Base-by-base conservation (phyloP, 257 asterid species). In the Solanum etuberosum region DNA sequence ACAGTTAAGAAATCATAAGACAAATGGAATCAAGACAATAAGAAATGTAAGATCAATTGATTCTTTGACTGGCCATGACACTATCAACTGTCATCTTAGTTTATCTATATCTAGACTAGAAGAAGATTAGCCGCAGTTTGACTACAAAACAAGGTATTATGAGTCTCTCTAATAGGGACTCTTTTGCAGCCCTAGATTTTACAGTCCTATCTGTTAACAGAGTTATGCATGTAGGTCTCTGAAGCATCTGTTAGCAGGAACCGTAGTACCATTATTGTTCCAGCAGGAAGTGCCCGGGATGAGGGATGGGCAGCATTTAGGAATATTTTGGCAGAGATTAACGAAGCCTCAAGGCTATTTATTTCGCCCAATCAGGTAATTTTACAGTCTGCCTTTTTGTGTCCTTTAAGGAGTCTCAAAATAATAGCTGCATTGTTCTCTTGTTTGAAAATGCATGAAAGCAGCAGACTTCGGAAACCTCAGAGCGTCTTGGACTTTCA, bases 241-340 rank as follows among this genome's bases (percentile, higher is more conserved):
- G 99, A 97, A 91, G 98, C 99, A 88, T 97, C 99, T 68, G 98
- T 94, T 71, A 97, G 96, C 93, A 94, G 98, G 89, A 97, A 95
- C 92, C 98, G 99, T 89, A 97, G 99, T 88, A 95, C 99, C n/a
- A 97, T 97, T 34, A 97, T 97, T 87, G 98, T 97, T 86, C 99
- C 98, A n/a, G 96, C 98, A 37, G 99, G 99, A 90, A 95, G 90
- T 92, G 91, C 95, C n/a, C 90, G 90, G 38, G 98, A 95, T 89
- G 99, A 95, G 91, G 99, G 99, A 35, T 97, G 99, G 99, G 93
- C 93, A 4, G 96, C 98, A 86, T 97, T 97, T 90, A 92, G 98
- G 91, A 94, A 94, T 90, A 97, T 95, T 87, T 89, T 97, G 93
- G 98, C 92, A 9, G 99, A 97, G 86, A 94, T 97, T 84, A 94